phyloP scores from a whole-genome alignment of 2,329 filamentous ascomycete genomes.

The Colletotrichum chrysophilum region DNA sequence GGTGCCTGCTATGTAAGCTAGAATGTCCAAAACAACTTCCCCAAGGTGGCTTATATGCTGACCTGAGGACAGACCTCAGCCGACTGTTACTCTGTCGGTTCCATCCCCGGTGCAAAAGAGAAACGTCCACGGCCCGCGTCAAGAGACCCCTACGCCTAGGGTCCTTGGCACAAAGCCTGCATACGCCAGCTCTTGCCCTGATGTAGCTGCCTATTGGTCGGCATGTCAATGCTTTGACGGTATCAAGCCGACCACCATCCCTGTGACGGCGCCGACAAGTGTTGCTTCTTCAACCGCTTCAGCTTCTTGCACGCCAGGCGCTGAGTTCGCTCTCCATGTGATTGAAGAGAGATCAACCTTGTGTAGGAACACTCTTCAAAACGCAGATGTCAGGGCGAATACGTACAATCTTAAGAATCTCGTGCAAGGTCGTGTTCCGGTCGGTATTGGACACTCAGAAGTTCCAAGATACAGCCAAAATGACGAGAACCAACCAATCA shows the following conservation, averaged over 20 bases:
- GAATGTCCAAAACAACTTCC: not conserved
- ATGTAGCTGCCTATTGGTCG: constrained; percentile 20
- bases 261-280: not conserved
- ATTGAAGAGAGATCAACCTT: not conserved
- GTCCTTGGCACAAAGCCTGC: constrained; percentile 8
- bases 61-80: not conserved
- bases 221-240: constrained; percentile 26
- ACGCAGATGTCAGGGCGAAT: not conserved
- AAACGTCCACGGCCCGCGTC: not conserved
- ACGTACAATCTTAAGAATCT: not conserved
- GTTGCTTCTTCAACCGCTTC: not conserved
- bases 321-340: constrained; percentile 12
- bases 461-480: not conserved
- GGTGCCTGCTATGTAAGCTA: not conserved
- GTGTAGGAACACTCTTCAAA: not conserved
- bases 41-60: not conserved
- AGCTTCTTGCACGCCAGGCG: constrained; percentile 7
- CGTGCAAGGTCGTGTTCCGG: not conserved
- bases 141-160: not conserved
- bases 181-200: constrained; percentile 22
- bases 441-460: not conserved
- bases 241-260: constrained; percentile 15
- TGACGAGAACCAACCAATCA: not conserved
- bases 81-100: not conserved
- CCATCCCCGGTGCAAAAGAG: not conserved